Conservation (phyloP, 2,329 filamentous ascomycete species). For the Aureobasidium lini region DNA sequence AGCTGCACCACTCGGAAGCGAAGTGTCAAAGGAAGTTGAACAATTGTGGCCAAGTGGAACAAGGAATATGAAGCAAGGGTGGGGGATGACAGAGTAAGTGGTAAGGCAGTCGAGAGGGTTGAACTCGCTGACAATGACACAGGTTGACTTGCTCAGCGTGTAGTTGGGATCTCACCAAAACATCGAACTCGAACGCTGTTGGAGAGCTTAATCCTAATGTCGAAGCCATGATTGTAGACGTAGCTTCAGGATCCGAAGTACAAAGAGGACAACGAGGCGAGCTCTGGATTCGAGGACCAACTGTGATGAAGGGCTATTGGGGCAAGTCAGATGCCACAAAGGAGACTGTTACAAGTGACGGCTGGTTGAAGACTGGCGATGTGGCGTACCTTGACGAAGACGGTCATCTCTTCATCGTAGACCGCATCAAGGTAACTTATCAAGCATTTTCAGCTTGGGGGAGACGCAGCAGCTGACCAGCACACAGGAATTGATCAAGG, state of each 20-base stretch:
- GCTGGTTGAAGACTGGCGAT: constrained; percentile 67
- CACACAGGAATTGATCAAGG: constrained; percentile 52
- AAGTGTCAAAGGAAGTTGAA: constrained; percentile 46
- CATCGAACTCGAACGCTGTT: constrained; percentile 43
- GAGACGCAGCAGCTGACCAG: neutral
- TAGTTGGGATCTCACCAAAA: constrained; percentile 52
- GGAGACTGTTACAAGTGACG: constrained; percentile 53
- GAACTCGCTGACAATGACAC: neutral
- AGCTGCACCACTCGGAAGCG: constrained; percentile 54
- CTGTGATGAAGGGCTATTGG: constrained; percentile 72
- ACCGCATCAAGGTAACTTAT: constrained; percentile 57
- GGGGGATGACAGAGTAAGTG: constrained; percentile 74
- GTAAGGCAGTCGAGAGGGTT: too few relatives aligned
- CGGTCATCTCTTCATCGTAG: constrained; percentile 58
- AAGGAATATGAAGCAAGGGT: constrained; percentile 60
- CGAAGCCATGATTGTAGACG: constrained; percentile 58
- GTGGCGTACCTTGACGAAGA: constrained; percentile 55
- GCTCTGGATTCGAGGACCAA: constrained; percentile 64
- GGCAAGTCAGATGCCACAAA: constrained; percentile 59
- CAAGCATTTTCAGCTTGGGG: neutral
- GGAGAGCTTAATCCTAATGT: constrained; percentile 65
- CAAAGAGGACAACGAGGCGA: constrained; percentile 53
- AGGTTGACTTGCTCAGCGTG: constrained; percentile 61
- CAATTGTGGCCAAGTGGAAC: constrained; percentile 44
- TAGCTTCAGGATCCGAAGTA: constrained; percentile 46